Evolutionary conservation across 768 basidiomycete species (phyloP), one percentile per base, ranked within the genome.

Genomic region (Fomitopsis serialis): DNA sequence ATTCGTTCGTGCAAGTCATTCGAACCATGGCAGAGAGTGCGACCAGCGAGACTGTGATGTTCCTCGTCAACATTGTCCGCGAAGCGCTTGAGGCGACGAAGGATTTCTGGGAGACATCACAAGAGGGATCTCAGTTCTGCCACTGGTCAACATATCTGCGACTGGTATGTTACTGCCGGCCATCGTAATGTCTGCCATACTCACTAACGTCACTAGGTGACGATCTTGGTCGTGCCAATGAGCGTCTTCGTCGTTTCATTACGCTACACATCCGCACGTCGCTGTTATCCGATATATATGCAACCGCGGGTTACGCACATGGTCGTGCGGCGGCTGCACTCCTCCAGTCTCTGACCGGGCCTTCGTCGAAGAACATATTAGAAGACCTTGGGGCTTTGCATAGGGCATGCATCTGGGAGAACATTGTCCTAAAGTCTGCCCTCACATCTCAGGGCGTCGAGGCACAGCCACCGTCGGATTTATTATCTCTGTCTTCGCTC

Each of bases 1-100:
- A 91, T 64, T 88, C 92, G 0, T 78, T 97, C 63, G 86, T 93
- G 13, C 87, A 91, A 65, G 87, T 94, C 46, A 82, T 96, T 70
- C 82, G 92, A 11, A 88, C 90, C 10, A 85, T 98, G 78, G 85
- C 86, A 11, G 95, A 98, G 63, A 85, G 87, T 29, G 80, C 88
- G n/a, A 84, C 89, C 0, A 80, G 74, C 52, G 86, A 88, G 58
- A 88, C 91, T 1, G 75, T 95, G 25, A 70, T 74, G 23, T 81
- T 88, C 57, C 75, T 96, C 50, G 74, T 86, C 15, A 76, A 78
- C 54, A 76, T 90, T 21, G 88, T 93, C 10, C 80, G 81, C 50
- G 72, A 75, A 35, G 89, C 89, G 7, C 71, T 96, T 48, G 72
- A 76, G 35, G 80, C 84, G 52, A 92, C 91, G 1, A 75, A 74